Evolutionary conservation across 306 rosid genomes (phyloP), one percentile per base, ranked within the genome.

Genomic region (Parietaria judaica): DNA sequence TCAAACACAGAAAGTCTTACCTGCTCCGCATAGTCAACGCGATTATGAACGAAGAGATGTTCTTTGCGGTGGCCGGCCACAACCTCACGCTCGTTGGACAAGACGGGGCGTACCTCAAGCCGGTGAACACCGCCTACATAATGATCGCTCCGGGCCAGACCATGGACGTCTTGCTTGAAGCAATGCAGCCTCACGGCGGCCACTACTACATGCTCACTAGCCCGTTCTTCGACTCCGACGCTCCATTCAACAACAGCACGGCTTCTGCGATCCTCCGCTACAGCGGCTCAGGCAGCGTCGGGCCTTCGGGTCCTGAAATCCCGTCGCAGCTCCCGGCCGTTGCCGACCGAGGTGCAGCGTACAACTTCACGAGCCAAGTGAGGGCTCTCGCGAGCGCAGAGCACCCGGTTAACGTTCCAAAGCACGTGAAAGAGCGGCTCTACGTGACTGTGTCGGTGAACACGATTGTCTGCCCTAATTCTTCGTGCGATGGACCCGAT

Each of bases 121-220:
- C 85, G 1, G 14, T 76, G 3, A 73, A 34, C 11, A 60, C 75
- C 7, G 4, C 13, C 5, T 80, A 70, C 72, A 67, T 80, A 23
- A 52, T 73, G 70, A 80, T 76, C 51, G 36, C 70, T 11, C 85
- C 85, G 7, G 85, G 85, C 23, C 79, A 80, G 67, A 76, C 85
- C 11, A 73, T 80, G 79, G 85, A 80, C 11, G 50, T 76, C 11
- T 74, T 80, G 63, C 17, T 80, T 46, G 63, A 62, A 43, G 74
- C 81, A 3, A 78, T 74, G 67, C 82, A 76, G 53, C 9, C 68
- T 1, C 74, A 58, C 3, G 58, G 71, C 65, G 51, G 72, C 66
- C 63, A 57, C 37, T 84, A 81, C 52, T 84, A 79, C 56, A 73
- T 84, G 78, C 69, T 80, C 58, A 65, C 78, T 39, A 70, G 70